Conservation (phyloP, 345 rosid species). For the Salix dunnii region DNA sequence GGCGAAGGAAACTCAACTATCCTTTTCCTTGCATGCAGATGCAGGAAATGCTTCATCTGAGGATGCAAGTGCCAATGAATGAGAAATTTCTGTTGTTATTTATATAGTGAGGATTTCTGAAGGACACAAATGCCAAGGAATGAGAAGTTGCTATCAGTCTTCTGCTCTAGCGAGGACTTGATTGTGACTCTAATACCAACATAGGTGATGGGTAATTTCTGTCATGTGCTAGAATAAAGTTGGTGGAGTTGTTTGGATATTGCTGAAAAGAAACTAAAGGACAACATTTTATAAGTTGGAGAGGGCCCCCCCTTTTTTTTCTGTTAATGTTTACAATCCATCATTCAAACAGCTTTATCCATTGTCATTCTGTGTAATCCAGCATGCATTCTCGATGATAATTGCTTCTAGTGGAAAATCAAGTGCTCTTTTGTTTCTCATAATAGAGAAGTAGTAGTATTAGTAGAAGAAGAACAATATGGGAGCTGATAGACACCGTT, state of each 20-base stretch:
- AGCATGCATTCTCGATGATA: not conserved
- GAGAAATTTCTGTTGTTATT: not conserved
- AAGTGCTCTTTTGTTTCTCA: not conserved
- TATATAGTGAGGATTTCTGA: conserved; percentile 15
- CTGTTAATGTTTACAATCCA: not conserved
- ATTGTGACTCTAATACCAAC: conserved; percentile 33
- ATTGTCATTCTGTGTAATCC: not conserved
- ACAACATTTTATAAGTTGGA: conserved; percentile 19
- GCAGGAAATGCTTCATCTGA: conserved; percentile 63
- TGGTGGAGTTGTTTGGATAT: conserved; percentile 19
- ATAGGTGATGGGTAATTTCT: conserved; percentile 27
- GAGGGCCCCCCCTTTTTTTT: not conserved
- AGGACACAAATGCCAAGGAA: conserved; percentile 26
- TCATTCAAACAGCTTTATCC: conserved; percentile 2
- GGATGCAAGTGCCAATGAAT: conserved; percentile 28
- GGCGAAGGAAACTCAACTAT: not conserved
- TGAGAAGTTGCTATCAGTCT: conserved; percentile 20
- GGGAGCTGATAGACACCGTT: not conserved
- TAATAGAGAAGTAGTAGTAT: not conserved
- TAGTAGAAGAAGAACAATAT: not conserved
- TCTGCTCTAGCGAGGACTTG: conserved; percentile 22
- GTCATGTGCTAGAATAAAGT: conserved; percentile 32
- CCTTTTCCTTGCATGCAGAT: conserved; percentile 32
- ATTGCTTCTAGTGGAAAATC: not conserved
- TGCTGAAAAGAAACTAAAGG: conserved; percentile 14